Evolutionary conservation across 768 basidiomycete species (phyloP).

Genomic region (Pulveroboletus sp.): DNA sequence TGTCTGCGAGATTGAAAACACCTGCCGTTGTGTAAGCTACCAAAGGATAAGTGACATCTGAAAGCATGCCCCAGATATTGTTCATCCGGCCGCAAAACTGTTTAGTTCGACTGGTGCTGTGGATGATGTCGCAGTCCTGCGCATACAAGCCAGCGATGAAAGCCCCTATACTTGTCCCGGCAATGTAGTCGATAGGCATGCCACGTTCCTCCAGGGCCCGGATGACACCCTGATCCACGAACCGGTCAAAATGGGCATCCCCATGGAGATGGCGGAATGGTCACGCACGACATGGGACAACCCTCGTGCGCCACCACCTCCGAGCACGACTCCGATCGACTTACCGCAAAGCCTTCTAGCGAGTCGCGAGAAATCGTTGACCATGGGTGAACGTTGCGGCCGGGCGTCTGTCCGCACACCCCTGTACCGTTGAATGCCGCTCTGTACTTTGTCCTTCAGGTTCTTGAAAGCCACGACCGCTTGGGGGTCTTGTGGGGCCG

Average conservation of each 20-base stretch:
- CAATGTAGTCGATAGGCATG: slow-evolving; percentile 92
- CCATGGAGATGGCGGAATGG: slow-evolving; percentile 15
- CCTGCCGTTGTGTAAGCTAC: slow-evolving; percentile 72
- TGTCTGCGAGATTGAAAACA: slow-evolving; percentile 1
- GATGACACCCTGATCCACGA: slow-evolving; percentile 68
- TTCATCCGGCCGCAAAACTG: slow-evolving; percentile 91
- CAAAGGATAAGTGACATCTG: slow-evolving; percentile 81
- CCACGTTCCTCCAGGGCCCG: slow-evolving; percentile 88
- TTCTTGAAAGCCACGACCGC: slow-evolving; percentile 87
- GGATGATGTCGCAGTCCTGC: slow-evolving; percentile 86
- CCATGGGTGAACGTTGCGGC: slow-evolving; percentile 74
- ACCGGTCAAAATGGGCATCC: slow-evolving; percentile 3
- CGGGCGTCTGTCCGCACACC: slow-evolving; percentile 56
- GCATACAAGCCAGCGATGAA: slow-evolving; percentile 95
- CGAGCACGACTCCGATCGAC: slow-evolving; percentile 90
- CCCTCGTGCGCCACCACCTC: slow-evolving; percentile 97
- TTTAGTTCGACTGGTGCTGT: slow-evolving; percentile 80
- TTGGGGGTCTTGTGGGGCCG: slow-evolving; percentile 76
- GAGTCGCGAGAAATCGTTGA: slow-evolving; percentile 88
- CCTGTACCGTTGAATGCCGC: slow-evolving; percentile 83
- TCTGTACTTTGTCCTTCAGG: slow-evolving; percentile 89
- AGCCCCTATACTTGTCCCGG: slow-evolving; percentile 90
- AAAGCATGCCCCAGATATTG: slow-evolving; percentile 90
- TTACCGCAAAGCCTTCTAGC: slow-evolving; percentile 90
- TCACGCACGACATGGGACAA: slow-evolving; percentile 59